Percentiles rank a stretch among this genome's conserved stretches.
Evolutionary conservation across 2,329 filamentous ascomycete genomes (phyloP).

Genomic region (Orbilia quercus): DNA sequence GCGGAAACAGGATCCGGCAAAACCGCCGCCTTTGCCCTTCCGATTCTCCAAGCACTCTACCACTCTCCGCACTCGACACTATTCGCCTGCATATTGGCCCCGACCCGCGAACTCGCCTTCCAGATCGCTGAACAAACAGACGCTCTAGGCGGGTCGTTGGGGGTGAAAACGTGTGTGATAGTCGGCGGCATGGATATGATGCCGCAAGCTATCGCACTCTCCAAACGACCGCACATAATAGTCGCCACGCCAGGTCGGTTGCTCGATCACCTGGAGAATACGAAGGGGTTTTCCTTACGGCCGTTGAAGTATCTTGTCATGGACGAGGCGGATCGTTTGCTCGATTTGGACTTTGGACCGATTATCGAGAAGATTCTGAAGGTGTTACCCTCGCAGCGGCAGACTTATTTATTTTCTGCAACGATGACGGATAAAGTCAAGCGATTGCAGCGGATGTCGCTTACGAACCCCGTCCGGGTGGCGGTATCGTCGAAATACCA

Average conservation of each 20-base stretch:
- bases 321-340: conserved; percentile 90
- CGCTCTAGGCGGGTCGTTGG: conserved; percentile 85
- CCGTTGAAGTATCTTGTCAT: conserved; percentile 89
- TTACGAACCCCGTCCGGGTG: conserved; percentile 84
- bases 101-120: conserved; percentile 90
- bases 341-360: conserved; percentile 94
- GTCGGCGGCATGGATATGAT: conserved; percentile 98
- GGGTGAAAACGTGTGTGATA: conserved; percentile 84
- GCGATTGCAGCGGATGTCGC: conserved; percentile 85
- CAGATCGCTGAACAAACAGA: conserved; percentile 92
- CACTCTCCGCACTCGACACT: conserved; percentile 86
- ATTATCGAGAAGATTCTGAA: conserved; percentile 93
- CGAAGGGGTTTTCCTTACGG: conserved; percentile 89
- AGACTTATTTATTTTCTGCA: conserved; percentile 91
- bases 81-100: conserved; percentile 89
- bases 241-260: conserved; percentile 91
- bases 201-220: conserved; percentile 85
- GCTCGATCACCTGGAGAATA: conserved; percentile 93
- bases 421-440: conserved; percentile 96
- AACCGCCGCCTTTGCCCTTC: conserved; percentile 92
- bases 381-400: conserved; percentile 77
- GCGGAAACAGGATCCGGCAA: conserved; percentile 97
- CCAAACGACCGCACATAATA: conserved; percentile 94
- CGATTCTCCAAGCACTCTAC: conserved; percentile 78
- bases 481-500: conserved; percentile 87